Percentiles rank a stretch among this genome's conserved stretches.
Evolutionary conservation across 2,329 filamentous ascomycete genomes (phyloP).

Genomic region (Trichoderma sp.): DNA sequence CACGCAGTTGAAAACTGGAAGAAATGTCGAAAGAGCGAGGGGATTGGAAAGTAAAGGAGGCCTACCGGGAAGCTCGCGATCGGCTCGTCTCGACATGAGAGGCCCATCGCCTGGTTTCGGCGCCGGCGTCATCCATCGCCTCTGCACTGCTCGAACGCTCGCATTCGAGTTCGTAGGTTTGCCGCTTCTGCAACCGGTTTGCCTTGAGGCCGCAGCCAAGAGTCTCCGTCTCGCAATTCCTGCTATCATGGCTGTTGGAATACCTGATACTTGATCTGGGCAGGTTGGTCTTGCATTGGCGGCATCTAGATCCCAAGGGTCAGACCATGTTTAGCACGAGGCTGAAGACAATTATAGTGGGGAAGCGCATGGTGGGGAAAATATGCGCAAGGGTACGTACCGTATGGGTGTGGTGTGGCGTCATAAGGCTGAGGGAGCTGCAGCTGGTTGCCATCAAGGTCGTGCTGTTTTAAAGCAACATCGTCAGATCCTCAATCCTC

Average conservation of each 20-base stretch:
- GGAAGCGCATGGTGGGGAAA: not conserved
- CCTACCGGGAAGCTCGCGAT: conserved; percentile 67
- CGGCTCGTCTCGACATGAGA: conserved; percentile 64
- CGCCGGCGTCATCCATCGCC: conserved; percentile 56
- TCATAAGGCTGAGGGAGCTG: conserved; percentile 25
- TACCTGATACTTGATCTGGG: not conserved
- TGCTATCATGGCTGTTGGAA: conserved; percentile 30
- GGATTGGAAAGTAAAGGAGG: not conserved
- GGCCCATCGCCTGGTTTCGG: conserved; percentile 63
- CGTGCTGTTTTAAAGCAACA: not conserved
- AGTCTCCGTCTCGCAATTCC: conserved; percentile 34
- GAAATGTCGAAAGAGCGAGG: too few relatives aligned
- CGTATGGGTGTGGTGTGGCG: conserved; percentile 6
- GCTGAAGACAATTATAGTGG: conserved; percentile 26
- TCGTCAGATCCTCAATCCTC: not conserved
- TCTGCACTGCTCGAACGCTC: conserved; percentile 36
- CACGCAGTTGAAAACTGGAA: too few relatives aligned
- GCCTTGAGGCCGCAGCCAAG: conserved; percentile 32
- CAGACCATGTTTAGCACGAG: conserved; percentile 25
- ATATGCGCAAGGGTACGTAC: not conserved
- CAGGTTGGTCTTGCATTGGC: not conserved
- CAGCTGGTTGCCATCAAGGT: conserved; percentile 10
- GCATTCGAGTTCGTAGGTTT: not conserved
- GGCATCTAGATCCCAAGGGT: not conserved
- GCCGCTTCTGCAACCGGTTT: conserved; percentile 28